phyloP scores from a whole-genome alignment of 306 rosid species.

The Dryas drummondii region DNA sequence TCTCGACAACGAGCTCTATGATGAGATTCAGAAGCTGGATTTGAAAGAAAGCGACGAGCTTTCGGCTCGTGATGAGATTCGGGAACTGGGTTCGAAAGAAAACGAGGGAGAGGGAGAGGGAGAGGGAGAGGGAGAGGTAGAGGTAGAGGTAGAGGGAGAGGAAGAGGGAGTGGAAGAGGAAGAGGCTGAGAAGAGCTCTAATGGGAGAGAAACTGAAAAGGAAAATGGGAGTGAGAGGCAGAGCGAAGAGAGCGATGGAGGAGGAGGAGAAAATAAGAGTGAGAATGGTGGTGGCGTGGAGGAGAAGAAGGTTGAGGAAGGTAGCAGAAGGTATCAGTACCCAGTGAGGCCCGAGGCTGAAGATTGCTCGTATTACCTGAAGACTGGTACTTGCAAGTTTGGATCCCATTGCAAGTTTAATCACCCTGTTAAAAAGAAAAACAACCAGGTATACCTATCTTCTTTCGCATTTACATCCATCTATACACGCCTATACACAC shows the following conservation, averaged over 20 bases:
- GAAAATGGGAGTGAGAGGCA: constrained; percentile 29
- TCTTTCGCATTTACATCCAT: background rate
- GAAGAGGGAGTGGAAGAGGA: background rate
- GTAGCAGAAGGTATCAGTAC: constrained; percentile 35
- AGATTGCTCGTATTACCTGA: constrained; percentile 82
- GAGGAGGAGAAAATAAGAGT: constrained; percentile 31
- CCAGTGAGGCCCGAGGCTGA: constrained; percentile 94
- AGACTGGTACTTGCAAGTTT: constrained; percentile 85
- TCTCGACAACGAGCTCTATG: constrained; percentile 21
- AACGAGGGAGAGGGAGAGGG: constrained; percentile 13
- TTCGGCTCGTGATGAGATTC: constrained; percentile 11
- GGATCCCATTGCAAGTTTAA: constrained; percentile 88
- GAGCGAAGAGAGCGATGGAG: constrained; percentile 28
- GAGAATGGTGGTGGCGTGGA: constrained; percentile 35
- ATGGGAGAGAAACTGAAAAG: constrained; percentile 12
- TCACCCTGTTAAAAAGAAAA: constrained; percentile 69
- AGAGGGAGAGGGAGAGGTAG: background rate
- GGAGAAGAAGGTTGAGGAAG: constrained; percentile 18
- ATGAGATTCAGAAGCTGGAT: constrained; percentile 31
- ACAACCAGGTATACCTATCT: constrained; percentile 43
- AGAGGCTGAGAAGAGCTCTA: constrained; percentile 17
- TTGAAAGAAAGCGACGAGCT: constrained; percentile 33
- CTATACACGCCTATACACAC: too few relatives aligned
- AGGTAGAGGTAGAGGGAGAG: background rate
- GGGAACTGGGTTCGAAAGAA: constrained; percentile 17